A percentile compares a stretch with the other conserved stretches of the same genome.
phyloP scores from a whole-genome alignment of 768 basidiomycete genomes.

The Coprinopsis sp. region DNA sequence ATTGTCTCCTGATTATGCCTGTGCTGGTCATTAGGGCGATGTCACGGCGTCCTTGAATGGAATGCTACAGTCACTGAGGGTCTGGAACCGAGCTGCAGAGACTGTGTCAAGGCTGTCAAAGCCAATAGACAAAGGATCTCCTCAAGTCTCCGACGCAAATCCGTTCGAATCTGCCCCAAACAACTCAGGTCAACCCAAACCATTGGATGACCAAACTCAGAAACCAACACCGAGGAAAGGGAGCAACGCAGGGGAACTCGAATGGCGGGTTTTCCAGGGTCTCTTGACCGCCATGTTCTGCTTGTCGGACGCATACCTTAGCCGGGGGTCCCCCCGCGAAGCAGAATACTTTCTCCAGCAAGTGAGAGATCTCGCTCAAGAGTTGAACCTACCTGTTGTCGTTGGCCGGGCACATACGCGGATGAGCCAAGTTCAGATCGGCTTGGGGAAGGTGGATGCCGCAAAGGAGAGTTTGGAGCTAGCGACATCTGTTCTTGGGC shows the following conservation, averaged over 20 bases:
- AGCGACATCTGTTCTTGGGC: constrained; percentile 27
- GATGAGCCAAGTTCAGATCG: constrained; percentile 66
- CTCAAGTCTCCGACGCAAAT: constrained; percentile 33
- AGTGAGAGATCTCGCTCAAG: constrained; percentile 65
- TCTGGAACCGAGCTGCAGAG: constrained; percentile 80
- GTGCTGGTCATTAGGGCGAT: constrained; percentile 50
- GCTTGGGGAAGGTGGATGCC: constrained; percentile 54
- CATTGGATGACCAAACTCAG: constrained; percentile 11
- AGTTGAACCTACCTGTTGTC: constrained; percentile 62
- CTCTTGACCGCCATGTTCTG: constrained; percentile 63
- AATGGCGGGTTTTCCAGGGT: constrained; percentile 75
- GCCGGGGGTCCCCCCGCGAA: constrained; percentile 78
- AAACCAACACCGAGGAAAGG: constrained; percentile 27
- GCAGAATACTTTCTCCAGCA: constrained; percentile 81
- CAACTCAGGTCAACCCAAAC: constrained; percentile 26
- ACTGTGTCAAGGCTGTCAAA: constrained; percentile 50
- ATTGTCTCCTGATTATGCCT: constrained; percentile 2
- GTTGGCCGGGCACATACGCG: constrained; percentile 60
- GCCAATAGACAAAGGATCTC: constrained; percentile 10
- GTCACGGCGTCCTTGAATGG: constrained; percentile 49
- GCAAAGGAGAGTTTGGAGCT: constrained; percentile 50
- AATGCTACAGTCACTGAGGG: constrained; percentile 64
- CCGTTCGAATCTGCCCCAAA: constrained; percentile 53
- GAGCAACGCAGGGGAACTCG: constrained; percentile 39
- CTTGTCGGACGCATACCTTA: constrained; percentile 58